A percentile compares a stretch with the other conserved stretches of the same genome.
Evolutionary conservation across 805 yeast species (phyloP).

Genomic region (Saccharomycopsis babjevae): DNA sequence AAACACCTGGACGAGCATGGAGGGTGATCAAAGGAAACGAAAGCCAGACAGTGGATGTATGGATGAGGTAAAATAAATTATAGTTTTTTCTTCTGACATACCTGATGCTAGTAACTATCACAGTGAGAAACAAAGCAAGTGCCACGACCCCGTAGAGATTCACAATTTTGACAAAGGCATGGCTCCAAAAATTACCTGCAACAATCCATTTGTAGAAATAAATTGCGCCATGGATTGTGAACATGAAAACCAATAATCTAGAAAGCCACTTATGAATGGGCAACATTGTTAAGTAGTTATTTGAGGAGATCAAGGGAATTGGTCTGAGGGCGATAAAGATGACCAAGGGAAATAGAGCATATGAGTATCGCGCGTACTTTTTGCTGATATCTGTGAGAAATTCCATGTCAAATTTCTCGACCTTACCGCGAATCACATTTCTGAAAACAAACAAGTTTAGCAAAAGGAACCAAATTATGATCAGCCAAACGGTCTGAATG

Average conservation of each 20-base stretch:
- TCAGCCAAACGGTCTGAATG: neutral
- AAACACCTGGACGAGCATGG: constrained; percentile 68
- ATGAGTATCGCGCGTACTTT: constrained; percentile 53
- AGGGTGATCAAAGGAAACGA: constrained; percentile 36
- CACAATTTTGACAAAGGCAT: constrained; percentile 27
- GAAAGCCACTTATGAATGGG: constrained; percentile 66
- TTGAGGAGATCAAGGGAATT: constrained; percentile 32
- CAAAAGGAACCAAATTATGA: neutral
- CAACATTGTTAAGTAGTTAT: constrained; percentile 44
- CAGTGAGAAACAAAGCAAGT: constrained; percentile 27
- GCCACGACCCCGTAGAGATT: constrained; percentile 48
- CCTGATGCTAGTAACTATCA: constrained; percentile 37
- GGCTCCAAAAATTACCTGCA: constrained; percentile 24
- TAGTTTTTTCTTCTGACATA: constrained; percentile 42
- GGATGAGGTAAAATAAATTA: constrained; percentile 44
- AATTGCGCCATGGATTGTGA: constrained; percentile 42
- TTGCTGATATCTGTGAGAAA: constrained; percentile 24
- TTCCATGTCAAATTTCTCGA: neutral
- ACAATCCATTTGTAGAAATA: constrained; percentile 40
- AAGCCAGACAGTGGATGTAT: constrained; percentile 39
- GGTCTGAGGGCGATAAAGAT: constrained; percentile 49
- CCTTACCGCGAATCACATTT: neutral
- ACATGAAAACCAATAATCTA: constrained; percentile 38
- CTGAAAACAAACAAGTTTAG: neutral
- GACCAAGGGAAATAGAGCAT: constrained; percentile 47